Percentiles rank a stretch among this genome's conserved stretches.
Conservation (phyloP, 2,329 filamentous ascomycete genomes). For the Cladophialophora immunda region DNA sequence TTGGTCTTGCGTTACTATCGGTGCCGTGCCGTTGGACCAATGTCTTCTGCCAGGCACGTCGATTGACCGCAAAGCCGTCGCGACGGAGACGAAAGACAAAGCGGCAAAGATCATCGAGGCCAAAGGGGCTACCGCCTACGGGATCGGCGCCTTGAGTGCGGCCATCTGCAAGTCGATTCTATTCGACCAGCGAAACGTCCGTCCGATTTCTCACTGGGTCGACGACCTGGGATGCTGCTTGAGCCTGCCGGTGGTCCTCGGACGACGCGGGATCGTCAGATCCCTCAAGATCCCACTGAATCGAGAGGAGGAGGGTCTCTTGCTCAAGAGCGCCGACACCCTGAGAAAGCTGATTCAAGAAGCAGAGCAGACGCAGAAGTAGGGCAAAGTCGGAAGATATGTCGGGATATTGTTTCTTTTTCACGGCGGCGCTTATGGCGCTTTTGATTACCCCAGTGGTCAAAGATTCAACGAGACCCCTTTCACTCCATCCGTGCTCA, state of each 20-base stretch:
- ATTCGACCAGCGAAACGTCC: constrained; percentile 57
- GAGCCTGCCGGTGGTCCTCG: constrained; percentile 60
- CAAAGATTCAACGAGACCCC: background rate
- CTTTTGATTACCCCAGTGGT: too few species aligned
- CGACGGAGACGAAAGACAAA: constrained; percentile 56
- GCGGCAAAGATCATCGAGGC: constrained; percentile 58
- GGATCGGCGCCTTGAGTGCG: constrained; percentile 59
- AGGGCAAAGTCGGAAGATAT: background rate
- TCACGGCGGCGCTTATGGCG: too few species aligned
- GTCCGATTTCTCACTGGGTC: constrained; percentile 60
- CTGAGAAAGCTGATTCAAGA: constrained; percentile 32
- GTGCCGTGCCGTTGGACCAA: constrained; percentile 51
- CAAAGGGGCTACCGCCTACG: constrained; percentile 62
- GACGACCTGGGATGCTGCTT: constrained; percentile 59
- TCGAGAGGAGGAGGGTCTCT: constrained; percentile 34
- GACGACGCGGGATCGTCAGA: constrained; percentile 56
- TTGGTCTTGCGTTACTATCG: constrained; percentile 57
- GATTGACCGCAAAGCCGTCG: constrained; percentile 49
- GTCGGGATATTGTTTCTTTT: too few species aligned
- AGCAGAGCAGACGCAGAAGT: constrained; percentile 21
- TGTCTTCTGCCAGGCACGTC: constrained; percentile 43
- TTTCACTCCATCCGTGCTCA: background rate
- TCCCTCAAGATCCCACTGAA: constrained; percentile 41
- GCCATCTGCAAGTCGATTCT: constrained; percentile 62
- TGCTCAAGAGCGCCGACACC: constrained; percentile 30